Evolutionary conservation across 139 green algal species (phyloP), one percentile per base, ranked within the genome.

Genomic region (Chlamydomonas sphaeroides): DNA sequence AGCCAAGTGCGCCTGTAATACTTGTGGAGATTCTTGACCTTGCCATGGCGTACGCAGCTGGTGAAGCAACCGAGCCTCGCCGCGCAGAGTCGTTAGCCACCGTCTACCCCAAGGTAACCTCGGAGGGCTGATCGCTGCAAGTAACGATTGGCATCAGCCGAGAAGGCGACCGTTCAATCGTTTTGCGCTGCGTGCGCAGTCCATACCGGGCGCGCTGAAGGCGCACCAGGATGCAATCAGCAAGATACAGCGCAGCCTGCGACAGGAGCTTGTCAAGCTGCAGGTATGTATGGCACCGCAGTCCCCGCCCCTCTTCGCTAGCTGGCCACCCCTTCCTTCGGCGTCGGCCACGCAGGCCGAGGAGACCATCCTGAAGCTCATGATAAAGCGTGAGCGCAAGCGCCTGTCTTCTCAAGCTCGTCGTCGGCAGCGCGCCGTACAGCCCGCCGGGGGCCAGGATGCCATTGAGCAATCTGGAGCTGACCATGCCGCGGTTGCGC

Each of bases 301-400:
- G 26, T 36, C 59, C 20, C 20, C 21, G 59, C 59, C 26, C 15
- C 26, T 28, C 5, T 14, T 38, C 6, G 7, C 11, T 36, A 38
- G 26, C 14, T 36, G 10, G 32, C 62, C 62, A 5, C 7, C 32
- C 26, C 32, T 42, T 28, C 28, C 26, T 21, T 66, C 59, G 4
- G 5, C 17, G 30, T 28, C 38, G 45, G 20, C 5, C 53, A 32
- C 66, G 23, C 51, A 80, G 74, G 74, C 74, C 30, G 74, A 80
- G 59, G 74, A 80, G 59, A n/a, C 59, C 28, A 70, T 80, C 39
- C 59, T 80, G 8, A 80, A 80, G 74, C 74, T 80, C 17, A 70
- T 80, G 59, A 61, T 80, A 14, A 61, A 45, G 74, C 39, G 74
- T 17, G 74, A 80, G 59, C 56, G 72, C 38, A 56, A 57, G 72